Conservation (phyloP, 495 filamentous ascomycete genomes). For the Penicillium psychrofluorescens region DNA sequence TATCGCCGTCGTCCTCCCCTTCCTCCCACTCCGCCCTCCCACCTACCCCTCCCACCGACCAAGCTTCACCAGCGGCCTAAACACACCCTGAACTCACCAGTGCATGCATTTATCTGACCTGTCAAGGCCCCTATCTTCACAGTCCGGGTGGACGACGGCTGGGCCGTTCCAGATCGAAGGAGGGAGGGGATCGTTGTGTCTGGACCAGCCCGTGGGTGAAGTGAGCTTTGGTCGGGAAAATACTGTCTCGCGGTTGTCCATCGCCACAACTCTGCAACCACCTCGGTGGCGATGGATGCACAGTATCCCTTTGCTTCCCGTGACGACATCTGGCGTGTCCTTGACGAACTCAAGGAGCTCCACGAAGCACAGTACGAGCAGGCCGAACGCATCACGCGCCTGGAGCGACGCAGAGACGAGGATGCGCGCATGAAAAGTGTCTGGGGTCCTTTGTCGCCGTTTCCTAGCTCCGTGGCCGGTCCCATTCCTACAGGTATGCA, state of each 20-base stretch:
- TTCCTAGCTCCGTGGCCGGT: slow-evolving; percentile 60
- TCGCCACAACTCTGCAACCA: not conserved
- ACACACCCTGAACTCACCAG: not conserved
- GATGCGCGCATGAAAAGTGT: slow-evolving; percentile 78
- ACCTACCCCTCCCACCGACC: not conserved
- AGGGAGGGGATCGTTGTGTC: slow-evolving; percentile 26
- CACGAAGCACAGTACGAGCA: slow-evolving; percentile 73
- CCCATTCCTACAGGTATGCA: slow-evolving; percentile 69
- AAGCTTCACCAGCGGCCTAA: too few relatives aligned
- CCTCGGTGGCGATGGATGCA: slow-evolving; percentile 48
- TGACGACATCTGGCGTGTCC: slow-evolving; percentile 79
- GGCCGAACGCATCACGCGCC: slow-evolving; percentile 65
- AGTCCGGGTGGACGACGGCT: slow-evolving; percentile 38
- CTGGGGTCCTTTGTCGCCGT: slow-evolving; percentile 75
- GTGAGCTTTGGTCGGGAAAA: not conserved
- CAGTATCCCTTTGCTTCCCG: slow-evolving; percentile 57
- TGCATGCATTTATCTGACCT: slow-evolving; percentile 11
- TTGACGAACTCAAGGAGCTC: slow-evolving; percentile 80
- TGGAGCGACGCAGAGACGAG: slow-evolving; percentile 77
- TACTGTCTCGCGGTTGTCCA: not conserved
- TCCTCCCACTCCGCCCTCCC: not conserved
- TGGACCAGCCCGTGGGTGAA: slow-evolving; percentile 4
- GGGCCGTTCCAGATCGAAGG: slow-evolving; percentile 36
- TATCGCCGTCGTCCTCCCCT: not conserved
- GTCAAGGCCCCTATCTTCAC: slow-evolving; percentile 13